Evolutionary conservation across 2,329 filamentous ascomycete species (phyloP).

Genomic region (Plectosphaerella sp.): DNA sequence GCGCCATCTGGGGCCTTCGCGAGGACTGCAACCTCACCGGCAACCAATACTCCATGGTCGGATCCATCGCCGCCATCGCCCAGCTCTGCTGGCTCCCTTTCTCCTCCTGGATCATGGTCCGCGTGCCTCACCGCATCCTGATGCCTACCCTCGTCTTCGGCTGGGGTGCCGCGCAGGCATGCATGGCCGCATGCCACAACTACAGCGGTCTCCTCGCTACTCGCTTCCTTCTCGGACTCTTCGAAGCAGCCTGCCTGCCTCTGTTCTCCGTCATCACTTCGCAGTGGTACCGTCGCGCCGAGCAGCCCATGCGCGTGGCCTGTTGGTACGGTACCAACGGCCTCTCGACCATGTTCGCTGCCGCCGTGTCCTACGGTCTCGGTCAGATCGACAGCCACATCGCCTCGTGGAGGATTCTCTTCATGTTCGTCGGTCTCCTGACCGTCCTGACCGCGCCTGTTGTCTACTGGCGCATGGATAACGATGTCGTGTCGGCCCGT

Average conservation of each 20-base stretch:
- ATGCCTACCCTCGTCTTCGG: constrained; percentile 45
- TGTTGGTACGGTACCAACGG: constrained; percentile 45
- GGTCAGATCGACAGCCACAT: constrained; percentile 40
- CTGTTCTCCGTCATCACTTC: constrained; percentile 42
- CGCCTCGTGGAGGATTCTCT: constrained; percentile 43
- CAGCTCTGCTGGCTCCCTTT: constrained; percentile 59
- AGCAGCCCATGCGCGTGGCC: constrained; percentile 59
- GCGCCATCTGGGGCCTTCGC: constrained; percentile 50
- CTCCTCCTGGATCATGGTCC: constrained; percentile 55
- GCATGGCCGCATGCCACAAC: constrained; percentile 16
- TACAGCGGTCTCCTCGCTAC: constrained; percentile 13
- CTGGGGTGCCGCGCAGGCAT: constrained; percentile 37
- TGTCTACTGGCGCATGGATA: constrained; percentile 56
- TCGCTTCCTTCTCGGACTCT: constrained; percentile 15
- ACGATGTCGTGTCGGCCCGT: constrained; percentile 37
- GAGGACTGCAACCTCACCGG: constrained; percentile 44
- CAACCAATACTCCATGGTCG: constrained; percentile 52
- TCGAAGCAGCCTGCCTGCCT: constrained; percentile 26
- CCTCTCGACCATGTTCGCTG: constrained; percentile 51
- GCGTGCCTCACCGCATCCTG: constrained; percentile 53
- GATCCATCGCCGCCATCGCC: constrained; percentile 54
- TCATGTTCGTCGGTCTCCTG: constrained; percentile 56
- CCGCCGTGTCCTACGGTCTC: constrained; percentile 42
- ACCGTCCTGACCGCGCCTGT: constrained; percentile 55
- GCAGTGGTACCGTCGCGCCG: constrained; percentile 42